Evolutionary conservation across 495 filamentous ascomycete genomes (phyloP), one percentile per base, ranked within the genome.

Genomic region (Tuber brumale): DNA sequence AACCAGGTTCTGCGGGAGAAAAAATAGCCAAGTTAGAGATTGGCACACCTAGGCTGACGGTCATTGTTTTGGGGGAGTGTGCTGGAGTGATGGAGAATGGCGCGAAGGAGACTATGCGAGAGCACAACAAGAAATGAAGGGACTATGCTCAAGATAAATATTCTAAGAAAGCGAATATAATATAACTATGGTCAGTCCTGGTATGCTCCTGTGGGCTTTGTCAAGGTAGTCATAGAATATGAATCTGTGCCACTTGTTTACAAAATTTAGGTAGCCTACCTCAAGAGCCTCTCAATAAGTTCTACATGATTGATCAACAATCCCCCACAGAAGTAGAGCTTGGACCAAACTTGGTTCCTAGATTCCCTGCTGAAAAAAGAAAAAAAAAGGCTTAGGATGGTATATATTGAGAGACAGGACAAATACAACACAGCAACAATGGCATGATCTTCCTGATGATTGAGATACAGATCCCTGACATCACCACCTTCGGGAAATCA

Each of bases 231-330:
- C 8, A 14, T 48, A 19, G 70, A 77, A 69, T 76, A 70, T 71
- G 46, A 42, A 61, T 70, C 39, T 37, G 19, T 46, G 31, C 46
- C 27, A 37, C 43, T 7, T 41, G 7, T n/a, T n/a, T n/a, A 3
- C 19, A 39, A 37, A 45, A 37, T 74, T 71, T 39, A 75, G 35
- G 2, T 4, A 10, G 5, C 78, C 88, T 89, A 97, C 94, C 95
- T 93, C 39, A 99, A 88, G 31, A 99, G 88, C 87, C 98, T 99
- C 88, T 99, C 95, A 78, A 99, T 98, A 72, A 99, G 86, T 83
- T 99, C 95, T 77, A 99, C 96, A 84, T 99, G 95, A 27, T 95
- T 99, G 93, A 99, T 97, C 81, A 99, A 88, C 95, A 99, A 98
- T 83, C 95, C 90, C 70, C 95, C 92, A 86, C 95, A 99, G 87